These are phyloP conservation scores for Haberlea rhodopensis DNA, from an alignment of 257 asterid species.

Conservation along the genomic window DNA sequence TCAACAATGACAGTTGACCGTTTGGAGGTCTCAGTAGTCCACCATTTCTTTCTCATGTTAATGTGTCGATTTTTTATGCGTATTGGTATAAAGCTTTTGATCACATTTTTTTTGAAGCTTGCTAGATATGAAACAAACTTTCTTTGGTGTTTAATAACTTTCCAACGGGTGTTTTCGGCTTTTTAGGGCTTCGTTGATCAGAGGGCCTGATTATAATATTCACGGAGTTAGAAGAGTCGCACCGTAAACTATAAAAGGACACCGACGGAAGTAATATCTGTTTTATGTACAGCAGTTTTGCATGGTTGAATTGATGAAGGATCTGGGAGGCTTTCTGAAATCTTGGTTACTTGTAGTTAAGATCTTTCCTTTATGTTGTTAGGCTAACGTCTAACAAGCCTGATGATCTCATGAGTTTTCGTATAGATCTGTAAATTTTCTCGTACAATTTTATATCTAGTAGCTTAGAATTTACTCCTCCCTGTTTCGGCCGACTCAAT, in stretches of 20 bases:
- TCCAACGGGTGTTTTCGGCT: constrained; percentile 2
- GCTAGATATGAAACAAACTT: too few species aligned
- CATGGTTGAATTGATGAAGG: neutral
- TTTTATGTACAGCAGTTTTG: neutral
- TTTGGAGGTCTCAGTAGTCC: too few species aligned
- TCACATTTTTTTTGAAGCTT: neutral
- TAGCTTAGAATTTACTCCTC: too few species aligned
- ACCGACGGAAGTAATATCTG: constrained; percentile 15
- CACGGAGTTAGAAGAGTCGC: constrained; percentile 17
- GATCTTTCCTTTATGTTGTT: neutral
- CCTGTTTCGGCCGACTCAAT: too few species aligned
- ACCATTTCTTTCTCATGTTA: too few species aligned
- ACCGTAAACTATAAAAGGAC: constrained; percentile 9
- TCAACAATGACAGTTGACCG: neutral
- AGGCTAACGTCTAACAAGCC: too few species aligned
- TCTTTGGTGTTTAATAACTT: neutral
- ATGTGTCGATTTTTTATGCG: neutral
- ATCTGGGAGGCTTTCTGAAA: neutral
- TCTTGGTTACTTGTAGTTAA: neutral
- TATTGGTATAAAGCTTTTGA: too few species aligned
- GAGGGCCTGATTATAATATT: neutral
- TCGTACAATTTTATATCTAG: too few species aligned
- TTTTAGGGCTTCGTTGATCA: constrained; percentile 28
- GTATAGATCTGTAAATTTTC: too few species aligned
- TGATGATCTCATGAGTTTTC: neutral